Evolutionary conservation across 2,329 filamentous ascomycete species (phyloP).

Genomic region (Ciborinia camelliae): DNA sequence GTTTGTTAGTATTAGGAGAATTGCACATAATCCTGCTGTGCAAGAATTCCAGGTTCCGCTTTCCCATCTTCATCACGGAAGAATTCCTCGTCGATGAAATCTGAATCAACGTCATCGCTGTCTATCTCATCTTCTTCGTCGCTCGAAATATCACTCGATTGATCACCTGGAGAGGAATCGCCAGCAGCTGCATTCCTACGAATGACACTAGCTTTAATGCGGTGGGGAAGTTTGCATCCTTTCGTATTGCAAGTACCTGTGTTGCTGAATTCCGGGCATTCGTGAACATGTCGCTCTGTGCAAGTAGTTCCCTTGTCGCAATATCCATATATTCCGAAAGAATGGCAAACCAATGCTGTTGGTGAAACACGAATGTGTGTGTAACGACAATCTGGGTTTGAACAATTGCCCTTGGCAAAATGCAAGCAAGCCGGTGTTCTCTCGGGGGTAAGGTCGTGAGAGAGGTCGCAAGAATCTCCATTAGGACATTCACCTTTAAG

Average conservation of each 20-base stretch:
- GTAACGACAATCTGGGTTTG: conserved; percentile 82
- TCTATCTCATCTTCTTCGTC: conserved; percentile 65
- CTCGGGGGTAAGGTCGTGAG: conserved; percentile 79
- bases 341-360: conserved; percentile 73
- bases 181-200: conserved; percentile 56
- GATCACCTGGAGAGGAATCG: conserved; percentile 46
- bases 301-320: conserved; percentile 80
- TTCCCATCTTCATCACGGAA: conserved; percentile 53
- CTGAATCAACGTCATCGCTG: conserved; percentile 77
- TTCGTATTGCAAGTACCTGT: conserved; percentile 76
- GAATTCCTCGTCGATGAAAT: conserved; percentile 64
- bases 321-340: conserved; percentile 83
- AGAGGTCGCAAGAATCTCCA: conserved; percentile 82
- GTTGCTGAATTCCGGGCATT: conserved; percentile 95
- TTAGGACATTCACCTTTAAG: conserved; percentile 73
- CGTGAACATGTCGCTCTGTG: conserved; percentile 79
- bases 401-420: conserved; percentile 85
- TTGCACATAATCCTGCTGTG: conserved; percentile 58
- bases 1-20: conserved; percentile 39
- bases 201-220: conserved; percentile 78
- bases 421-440: conserved; percentile 86
- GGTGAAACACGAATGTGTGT: conserved; percentile 77
- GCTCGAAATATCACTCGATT: conserved; percentile 69
- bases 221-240: conserved; percentile 81
- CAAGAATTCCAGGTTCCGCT: conserved; percentile 51